Evolutionary conservation across 2,329 filamentous ascomycete genomes (phyloP).

Genomic region (Aspergillus sp.): DNA sequence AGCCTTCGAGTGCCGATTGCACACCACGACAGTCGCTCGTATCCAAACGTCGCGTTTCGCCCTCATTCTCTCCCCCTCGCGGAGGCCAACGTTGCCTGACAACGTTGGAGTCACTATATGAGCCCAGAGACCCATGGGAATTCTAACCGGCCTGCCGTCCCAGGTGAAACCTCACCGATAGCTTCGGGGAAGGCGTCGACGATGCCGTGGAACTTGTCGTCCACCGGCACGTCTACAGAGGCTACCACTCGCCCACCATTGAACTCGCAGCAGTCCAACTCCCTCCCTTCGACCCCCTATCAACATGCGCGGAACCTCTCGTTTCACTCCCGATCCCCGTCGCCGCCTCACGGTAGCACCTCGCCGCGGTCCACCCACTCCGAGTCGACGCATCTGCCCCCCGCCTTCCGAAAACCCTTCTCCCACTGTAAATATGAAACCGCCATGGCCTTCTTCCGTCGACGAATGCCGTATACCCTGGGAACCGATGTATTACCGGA

Average conservation of each 20-base stretch:
- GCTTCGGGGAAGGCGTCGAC: conserved; percentile 38
- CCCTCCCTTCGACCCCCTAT: conserved; percentile 89
- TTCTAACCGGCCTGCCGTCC: conserved; percentile 36
- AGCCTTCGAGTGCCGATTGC: neutral
- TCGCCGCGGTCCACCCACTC: conserved; percentile 90
- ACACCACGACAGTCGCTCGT: conserved; percentile 2
- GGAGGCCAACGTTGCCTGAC: conserved; percentile 28
- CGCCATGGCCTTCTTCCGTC: conserved; percentile 72
- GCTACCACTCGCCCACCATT: conserved; percentile 49
- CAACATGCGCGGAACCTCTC: conserved; percentile 82
- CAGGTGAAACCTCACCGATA: conserved; percentile 45
- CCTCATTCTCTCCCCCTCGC: conserved; percentile 3
- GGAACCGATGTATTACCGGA: conserved; percentile 76
- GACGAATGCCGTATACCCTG: conserved; percentile 88
- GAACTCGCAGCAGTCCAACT: conserved; percentile 72
- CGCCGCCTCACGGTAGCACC: conserved; percentile 73
- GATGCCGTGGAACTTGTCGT: conserved; percentile 40
- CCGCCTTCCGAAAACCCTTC: conserved; percentile 65
- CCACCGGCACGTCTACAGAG: conserved; percentile 34
- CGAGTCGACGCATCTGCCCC: conserved; percentile 74
- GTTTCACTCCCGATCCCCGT: conserved; percentile 75
- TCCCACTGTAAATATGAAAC: conserved; percentile 86
- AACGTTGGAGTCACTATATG: conserved; percentile 42
- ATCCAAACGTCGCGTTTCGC: conserved; percentile 3
- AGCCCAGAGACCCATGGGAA: conserved; percentile 43